Evolutionary conservation across 1,284 basidiomycete species (phyloP), one percentile per base, ranked within the genome.

Genomic region (Trametes hirsuta): DNA sequence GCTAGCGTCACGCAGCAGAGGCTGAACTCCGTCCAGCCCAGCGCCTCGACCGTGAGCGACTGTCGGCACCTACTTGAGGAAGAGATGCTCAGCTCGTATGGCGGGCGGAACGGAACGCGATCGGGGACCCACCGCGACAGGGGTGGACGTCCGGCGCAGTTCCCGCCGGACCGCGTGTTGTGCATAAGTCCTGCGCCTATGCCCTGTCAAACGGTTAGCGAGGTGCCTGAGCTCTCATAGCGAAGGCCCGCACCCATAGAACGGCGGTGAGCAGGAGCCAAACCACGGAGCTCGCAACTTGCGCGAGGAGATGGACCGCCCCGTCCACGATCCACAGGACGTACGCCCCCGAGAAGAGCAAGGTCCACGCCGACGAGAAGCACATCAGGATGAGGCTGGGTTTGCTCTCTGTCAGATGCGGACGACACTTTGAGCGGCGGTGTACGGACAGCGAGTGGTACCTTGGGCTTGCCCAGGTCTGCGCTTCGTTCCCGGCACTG

Each of bases 21-120:
- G n/a, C 79, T 81, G 63, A 90, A 85, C 64, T 90, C 87, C 50
- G 85, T 83, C 89, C 90, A 91, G 6, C 88, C 88, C 24, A 91
- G 70, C 1, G 85, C 86, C 72, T 88, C 86, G 12, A 90, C 85
- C 8, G 88, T 88, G 61, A 91, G 74, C 2, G 82, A 82, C 71
- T 91, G 84, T 63, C 87, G 80, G 72, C 89, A 91, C 65, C 85
- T 88, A 68, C 62, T 53, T 35, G 57, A 57, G 37, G 47, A 15
- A 22, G 46, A 22, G 35, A 55, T 40, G 53, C 42, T 68, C 44
- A 65, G 65, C 47, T 62, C 55, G 49, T 47, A 41, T 42, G 39
- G 54, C 41, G 48, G 44, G 49, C 51, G 63, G 30, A 53, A 50
- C 21, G 46, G 42, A 49, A 51, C 30, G 47, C 58, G 48, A 54